These are phyloP conservation scores for Polytrichum formosum DNA, from an alignment of 225 moss, liverwort and hornwort genomes.

Conservation along the genomic window DNA sequence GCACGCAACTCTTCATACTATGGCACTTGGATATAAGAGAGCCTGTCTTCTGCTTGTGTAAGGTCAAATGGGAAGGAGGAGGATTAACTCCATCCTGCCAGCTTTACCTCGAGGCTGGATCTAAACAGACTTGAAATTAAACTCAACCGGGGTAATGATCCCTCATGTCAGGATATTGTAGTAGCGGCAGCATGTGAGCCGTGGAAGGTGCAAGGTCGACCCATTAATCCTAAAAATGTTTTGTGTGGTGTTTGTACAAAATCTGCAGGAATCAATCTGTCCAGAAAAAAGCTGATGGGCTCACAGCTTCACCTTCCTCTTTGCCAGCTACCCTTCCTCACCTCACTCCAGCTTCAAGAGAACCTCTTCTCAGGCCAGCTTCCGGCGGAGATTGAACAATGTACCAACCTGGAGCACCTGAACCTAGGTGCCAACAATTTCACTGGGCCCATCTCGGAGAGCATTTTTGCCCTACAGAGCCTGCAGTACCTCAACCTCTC, in stretches of 20 bases:
- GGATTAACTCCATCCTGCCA: too few species aligned
- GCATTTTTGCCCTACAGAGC: background rate
- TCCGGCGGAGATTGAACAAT: slow-evolving; percentile 23
- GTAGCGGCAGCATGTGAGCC: background rate
- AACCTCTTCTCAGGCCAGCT: slow-evolving; percentile 28
- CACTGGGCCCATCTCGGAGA: slow-evolving; percentile 7
- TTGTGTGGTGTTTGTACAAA: background rate
- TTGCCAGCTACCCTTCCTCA: slow-evolving; percentile 27
- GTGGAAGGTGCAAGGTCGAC: background rate
- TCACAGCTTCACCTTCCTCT: slow-evolving; percentile 16
- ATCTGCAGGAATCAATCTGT: slow-evolving; percentile 30
- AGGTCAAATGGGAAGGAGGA: background rate
- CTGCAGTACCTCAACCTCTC: slow-evolving; percentile 48
- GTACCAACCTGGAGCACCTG: slow-evolving; percentile 31
- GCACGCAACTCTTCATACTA: too few species aligned
- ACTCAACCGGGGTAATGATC: background rate
- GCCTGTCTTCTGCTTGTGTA: background rate
- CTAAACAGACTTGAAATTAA: background rate
- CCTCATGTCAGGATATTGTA: background rate
- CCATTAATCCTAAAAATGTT: background rate
- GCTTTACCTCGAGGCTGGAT: too few species aligned
- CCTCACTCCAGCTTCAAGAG: slow-evolving; percentile 37
- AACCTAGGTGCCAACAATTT: slow-evolving; percentile 49
- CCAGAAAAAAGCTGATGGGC: slow-evolving; percentile 23
- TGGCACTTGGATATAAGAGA: too few species aligned